Percentiles rank a stretch among this genome's conserved stretches.
phyloP scores from a whole-genome alignment of 768 basidiomycete genomes.

The Suillus ampliporus region DNA sequence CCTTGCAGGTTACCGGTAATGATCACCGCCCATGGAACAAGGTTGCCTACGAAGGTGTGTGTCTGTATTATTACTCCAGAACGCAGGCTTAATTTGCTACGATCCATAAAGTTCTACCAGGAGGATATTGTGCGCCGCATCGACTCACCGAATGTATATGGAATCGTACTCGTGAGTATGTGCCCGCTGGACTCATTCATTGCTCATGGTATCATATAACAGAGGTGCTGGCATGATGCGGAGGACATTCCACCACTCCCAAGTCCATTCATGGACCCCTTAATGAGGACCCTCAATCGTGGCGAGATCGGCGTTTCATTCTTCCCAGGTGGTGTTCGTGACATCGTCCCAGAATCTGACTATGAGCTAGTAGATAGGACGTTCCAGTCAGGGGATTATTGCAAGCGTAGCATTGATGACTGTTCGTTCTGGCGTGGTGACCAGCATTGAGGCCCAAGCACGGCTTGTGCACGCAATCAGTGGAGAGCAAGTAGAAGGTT shows the following conservation, averaged over 20 bases:
- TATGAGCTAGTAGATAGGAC: constrained; percentile 76
- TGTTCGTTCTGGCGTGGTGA: constrained; percentile 78
- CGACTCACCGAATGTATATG: constrained; percentile 48
- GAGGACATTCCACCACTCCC: constrained; percentile 64
- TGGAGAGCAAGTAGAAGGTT: constrained; percentile 60
- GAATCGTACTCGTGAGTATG: constrained; percentile 66
- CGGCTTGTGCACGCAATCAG: constrained; percentile 79
- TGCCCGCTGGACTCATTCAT: constrained; percentile 8
- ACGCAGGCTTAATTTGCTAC: neutral
- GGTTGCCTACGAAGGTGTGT: constrained; percentile 41
- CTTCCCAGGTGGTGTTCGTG: constrained; percentile 56
- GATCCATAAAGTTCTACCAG: constrained; percentile 57
- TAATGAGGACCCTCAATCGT: constrained; percentile 73
- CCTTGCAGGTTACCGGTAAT: constrained; percentile 23
- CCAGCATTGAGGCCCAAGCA: constrained; percentile 64
- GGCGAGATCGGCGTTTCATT: constrained; percentile 88
- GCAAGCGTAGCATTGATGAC: constrained; percentile 79
- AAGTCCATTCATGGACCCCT: constrained; percentile 59
- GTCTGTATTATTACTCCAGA: neutral
- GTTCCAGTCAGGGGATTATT: constrained; percentile 80
- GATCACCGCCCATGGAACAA: constrained; percentile 28
- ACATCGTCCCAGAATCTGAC: constrained; percentile 74
- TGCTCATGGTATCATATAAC: constrained; percentile 16
- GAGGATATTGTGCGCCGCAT: constrained; percentile 67
- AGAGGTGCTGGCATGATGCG: constrained; percentile 91